Conservation (phyloP, 805 yeast species). For the Pichia insulana region DNA sequence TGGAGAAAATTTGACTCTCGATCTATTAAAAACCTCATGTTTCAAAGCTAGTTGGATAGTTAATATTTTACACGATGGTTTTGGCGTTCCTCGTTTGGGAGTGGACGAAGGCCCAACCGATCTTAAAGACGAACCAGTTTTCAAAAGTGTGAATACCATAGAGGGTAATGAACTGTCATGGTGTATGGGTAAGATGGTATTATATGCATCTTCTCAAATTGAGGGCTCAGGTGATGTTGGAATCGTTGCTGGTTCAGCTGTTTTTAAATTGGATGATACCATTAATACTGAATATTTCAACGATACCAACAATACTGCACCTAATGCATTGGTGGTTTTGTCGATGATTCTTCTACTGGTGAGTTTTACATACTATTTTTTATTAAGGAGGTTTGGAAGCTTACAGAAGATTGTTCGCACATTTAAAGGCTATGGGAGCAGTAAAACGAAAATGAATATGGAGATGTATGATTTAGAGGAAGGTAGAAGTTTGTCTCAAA, state of each 20-base stretch:
- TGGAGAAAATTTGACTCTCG: conserved; percentile 43
- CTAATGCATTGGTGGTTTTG: conserved; percentile 3
- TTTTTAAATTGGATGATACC: conserved; percentile 27
- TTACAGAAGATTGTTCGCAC: conserved; percentile 6
- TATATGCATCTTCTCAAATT: conserved; percentile 73
- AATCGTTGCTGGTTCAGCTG: conserved; percentile 15
- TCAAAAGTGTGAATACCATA: conserved; percentile 73
- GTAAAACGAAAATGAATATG: conserved; percentile 2
- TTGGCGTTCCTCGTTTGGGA: conserved; percentile 69
- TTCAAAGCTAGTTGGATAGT: conserved; percentile 94
- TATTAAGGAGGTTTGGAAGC: conserved; percentile 11
- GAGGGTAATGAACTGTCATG: conserved; percentile 86
- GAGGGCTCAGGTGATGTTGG: conserved; percentile 11
- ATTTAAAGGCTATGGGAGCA: neutral
- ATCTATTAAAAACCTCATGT: conserved; percentile 66
- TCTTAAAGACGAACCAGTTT: conserved; percentile 24
- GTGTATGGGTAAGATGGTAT: conserved; percentile 84
- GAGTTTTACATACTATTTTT: conserved; percentile 1
- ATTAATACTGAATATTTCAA: conserved; percentile 25
- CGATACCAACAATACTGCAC: neutral
- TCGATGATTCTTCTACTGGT: conserved; percentile 1
- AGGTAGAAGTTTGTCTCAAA: conserved; percentile 9
- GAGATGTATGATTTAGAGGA: conserved; percentile 11
- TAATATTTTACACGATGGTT: conserved; percentile 85
- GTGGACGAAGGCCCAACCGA: conserved; percentile 30